Conservation (phyloP, 2,329 filamentous ascomycete species). For the Colletotrichum acutatum region DNA sequence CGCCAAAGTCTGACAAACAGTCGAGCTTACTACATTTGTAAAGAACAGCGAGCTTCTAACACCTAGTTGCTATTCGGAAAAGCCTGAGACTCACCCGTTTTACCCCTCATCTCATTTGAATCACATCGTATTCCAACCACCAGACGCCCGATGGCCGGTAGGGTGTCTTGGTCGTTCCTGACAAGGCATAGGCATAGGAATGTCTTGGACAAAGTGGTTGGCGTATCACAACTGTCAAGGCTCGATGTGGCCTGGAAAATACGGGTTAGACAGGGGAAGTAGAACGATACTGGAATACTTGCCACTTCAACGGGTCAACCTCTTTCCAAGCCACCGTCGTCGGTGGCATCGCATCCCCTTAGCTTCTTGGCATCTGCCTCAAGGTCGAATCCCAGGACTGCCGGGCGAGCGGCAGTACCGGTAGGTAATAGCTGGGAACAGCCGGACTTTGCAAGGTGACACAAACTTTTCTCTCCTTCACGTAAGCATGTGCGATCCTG, state of each 20-base stretch:
- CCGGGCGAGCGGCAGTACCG: background rate
- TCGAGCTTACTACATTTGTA: background rate
- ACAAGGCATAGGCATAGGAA: background rate
- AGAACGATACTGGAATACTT: background rate
- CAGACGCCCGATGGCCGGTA: background rate
- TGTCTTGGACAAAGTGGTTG: conserved; percentile 7
- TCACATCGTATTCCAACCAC: conserved; percentile 7
- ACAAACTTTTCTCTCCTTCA: background rate
- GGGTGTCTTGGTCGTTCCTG: conserved; percentile 16
- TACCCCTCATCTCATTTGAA: conserved; percentile 14
- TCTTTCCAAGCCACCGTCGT: conserved; percentile 1
- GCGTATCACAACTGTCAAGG: background rate
- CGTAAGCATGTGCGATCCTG: background rate
- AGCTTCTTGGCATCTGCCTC: conserved; percentile 22
- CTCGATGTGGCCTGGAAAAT: background rate
- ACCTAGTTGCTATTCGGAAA: background rate
- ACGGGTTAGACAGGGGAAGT: background rate
- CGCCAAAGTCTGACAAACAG: background rate
- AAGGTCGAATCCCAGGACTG: background rate
- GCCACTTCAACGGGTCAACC: background rate
- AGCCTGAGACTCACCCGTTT: background rate
- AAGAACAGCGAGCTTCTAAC: background rate
- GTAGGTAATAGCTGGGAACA: background rate
- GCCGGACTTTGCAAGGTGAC: background rate
- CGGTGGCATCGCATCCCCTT: background rate